Percentiles rank a stretch among this genome's conserved stretches.
Evolutionary conservation across 163 green algal species (phyloP).

Genomic region (Scenedesmus sp.): DNA sequence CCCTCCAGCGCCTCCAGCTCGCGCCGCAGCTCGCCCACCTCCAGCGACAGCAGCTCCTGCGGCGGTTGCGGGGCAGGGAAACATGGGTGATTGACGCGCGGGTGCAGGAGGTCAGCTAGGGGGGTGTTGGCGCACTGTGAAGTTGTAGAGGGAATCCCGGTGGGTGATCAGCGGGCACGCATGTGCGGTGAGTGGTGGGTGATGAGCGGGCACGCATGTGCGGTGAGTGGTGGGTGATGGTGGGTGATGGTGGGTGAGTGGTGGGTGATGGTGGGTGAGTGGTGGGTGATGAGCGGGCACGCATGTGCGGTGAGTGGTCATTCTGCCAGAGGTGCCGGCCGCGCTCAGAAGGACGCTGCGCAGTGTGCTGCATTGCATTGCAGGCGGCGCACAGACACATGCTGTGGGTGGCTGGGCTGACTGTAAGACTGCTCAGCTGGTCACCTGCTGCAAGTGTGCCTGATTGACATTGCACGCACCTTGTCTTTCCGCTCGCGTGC

Average conservation of each 20-base stretch:
- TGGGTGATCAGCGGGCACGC: too few relatives aligned
- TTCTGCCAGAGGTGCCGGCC: not conserved
- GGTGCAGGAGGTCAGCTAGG: not conserved
- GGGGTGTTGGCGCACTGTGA: not conserved
- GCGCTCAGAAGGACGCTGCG: not conserved
- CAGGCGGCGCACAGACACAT: not conserved
- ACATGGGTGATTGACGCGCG: not conserved
- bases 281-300: not conserved
- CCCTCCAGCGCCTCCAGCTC: slow-evolving; percentile 41
- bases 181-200: too few relatives aligned
- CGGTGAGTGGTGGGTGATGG: too few relatives aligned
- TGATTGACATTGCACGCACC: not conserved
- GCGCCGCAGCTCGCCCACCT: slow-evolving; percentile 44
- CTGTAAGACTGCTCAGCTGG: not conserved
- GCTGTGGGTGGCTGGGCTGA: not conserved
- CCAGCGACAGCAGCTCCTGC: slow-evolving; percentile 47
- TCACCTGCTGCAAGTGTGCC: not conserved
- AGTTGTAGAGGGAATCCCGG: not conserved
- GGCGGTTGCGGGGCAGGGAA: too few relatives aligned
- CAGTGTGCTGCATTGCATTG: not conserved
- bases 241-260: too few relatives aligned
- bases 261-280: too few relatives aligned
- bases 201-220: not conserved
- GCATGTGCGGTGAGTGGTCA: not conserved
- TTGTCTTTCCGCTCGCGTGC: slow-evolving; percentile 35